These are phyloP conservation scores for Talaromyces sp. DNA, from an alignment of 2,329 filamentous ascomycete genomes.

Conservation along the genomic window DNA sequence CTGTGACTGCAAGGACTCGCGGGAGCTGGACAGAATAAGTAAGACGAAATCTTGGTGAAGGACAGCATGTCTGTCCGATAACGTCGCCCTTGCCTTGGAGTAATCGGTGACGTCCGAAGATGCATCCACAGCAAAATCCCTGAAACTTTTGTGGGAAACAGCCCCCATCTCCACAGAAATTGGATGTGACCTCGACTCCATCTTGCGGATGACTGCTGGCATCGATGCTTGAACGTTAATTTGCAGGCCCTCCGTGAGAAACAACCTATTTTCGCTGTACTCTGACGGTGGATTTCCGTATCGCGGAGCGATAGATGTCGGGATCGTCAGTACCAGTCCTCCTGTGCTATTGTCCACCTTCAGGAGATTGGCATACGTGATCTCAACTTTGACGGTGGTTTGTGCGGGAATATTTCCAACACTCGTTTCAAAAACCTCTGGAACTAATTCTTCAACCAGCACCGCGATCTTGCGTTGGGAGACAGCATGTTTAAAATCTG, in stretches of 20 bases:
- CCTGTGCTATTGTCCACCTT: conserved; percentile 15
- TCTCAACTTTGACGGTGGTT: conserved; percentile 14
- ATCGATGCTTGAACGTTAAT: conserved; percentile 8
- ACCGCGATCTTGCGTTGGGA: not conserved
- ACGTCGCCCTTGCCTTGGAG: conserved; percentile 13
- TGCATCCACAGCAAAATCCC: not conserved
- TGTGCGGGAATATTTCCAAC: conserved; percentile 18
- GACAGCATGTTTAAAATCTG: not conserved
- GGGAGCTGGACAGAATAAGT: conserved; percentile 5
- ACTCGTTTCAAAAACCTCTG: conserved; percentile 18
- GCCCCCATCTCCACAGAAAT: conserved; percentile 17
- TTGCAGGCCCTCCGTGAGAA: not conserved
- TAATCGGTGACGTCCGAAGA: conserved; percentile 11
- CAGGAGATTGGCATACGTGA: conserved; percentile 15
- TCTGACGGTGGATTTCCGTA: conserved; percentile 10
- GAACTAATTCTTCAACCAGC: not conserved
- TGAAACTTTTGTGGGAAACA: conserved; percentile 13
- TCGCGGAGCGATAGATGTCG: conserved; percentile 17
- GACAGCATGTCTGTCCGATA: not conserved
- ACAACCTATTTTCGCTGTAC: not conserved
- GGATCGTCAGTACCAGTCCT: conserved; percentile 17
- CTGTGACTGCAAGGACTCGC: not conserved
- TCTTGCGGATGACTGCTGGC: conserved; percentile 17
- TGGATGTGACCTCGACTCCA: conserved; percentile 18
- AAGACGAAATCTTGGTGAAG: conserved; percentile 17